Conservation (phyloP, 192 early-diverging fungal genomes). For the Ambispora gerdemannii region DNA sequence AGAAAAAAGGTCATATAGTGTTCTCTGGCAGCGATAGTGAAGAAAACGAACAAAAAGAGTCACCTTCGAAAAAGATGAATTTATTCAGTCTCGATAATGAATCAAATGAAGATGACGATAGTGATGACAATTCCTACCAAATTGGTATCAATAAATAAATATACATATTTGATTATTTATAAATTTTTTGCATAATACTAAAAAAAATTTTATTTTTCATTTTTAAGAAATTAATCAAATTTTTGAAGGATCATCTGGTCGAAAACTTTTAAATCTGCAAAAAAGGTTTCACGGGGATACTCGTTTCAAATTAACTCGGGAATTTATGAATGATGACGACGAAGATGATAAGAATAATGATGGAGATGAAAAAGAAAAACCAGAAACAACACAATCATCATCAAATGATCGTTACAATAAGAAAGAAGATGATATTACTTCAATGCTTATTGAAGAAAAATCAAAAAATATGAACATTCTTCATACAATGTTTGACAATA, state of each 20-base stretch:
- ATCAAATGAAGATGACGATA: slow-evolving; percentile 33
- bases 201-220: slow-evolving; percentile 11
- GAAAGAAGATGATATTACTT: slow-evolving; percentile 35
- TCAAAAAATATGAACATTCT: slow-evolving; percentile 37
- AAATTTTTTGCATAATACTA: neutral
- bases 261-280: slow-evolving; percentile 39
- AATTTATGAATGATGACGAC: slow-evolving; percentile 36
- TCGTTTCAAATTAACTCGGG: slow-evolving; percentile 42
- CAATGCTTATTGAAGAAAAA: slow-evolving; percentile 36
- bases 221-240: slow-evolving; percentile 41
- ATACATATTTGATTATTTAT: neutral
- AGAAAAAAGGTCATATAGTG: slow-evolving; percentile 8
- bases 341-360: neutral
- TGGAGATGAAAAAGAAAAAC: neutral
- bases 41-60: slow-evolving; percentile 2
- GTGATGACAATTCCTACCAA: neutral
- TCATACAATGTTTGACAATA: slow-evolving; percentile 40
- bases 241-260: slow-evolving; percentile 42
- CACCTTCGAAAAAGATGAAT: slow-evolving; percentile 3
- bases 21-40: slow-evolving; percentile 11
- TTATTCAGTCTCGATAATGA: slow-evolving; percentile 47
- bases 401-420: neutral
- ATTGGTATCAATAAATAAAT: neutral
- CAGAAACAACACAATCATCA: neutral
- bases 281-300: slow-evolving; percentile 41